These are phyloP conservation scores for Magnaporthiopsis poae DNA, from an alignment of 2,329 filamentous ascomycete genomes.

Conservation along the genomic window DNA sequence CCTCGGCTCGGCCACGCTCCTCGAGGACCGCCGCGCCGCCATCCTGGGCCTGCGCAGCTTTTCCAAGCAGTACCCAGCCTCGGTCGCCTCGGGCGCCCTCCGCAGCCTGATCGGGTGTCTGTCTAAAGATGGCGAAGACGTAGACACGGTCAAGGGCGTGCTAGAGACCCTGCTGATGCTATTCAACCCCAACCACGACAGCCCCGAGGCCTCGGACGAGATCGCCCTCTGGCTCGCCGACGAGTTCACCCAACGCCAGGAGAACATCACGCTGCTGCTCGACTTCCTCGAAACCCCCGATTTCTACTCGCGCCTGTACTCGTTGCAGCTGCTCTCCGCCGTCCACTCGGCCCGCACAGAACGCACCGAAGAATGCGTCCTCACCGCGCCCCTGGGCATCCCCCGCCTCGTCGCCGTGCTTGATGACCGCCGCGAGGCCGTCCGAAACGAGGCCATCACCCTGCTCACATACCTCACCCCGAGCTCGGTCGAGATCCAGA, in stretches of 20 bases:
- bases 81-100: conserved; percentile 86
- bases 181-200: conserved; percentile 62
- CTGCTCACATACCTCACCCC: conserved; percentile 82
- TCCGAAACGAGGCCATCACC: conserved; percentile 79
- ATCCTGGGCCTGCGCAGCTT: conserved; percentile 91
- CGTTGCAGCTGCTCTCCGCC: conserved; percentile 76
- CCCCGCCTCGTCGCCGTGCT: conserved; percentile 74
- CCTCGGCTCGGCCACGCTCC: conserved; percentile 75
- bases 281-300: conserved; percentile 79
- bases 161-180: conserved; percentile 92
- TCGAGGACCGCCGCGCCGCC: conserved; percentile 88
- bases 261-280: conserved; percentile 85
- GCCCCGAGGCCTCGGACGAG: conserved; percentile 88
- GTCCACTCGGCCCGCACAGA: conserved; percentile 80
- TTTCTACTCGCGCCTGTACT: conserved; percentile 85
- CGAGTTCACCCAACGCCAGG: conserved; percentile 94
- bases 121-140: conserved; percentile 80
- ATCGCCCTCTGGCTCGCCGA: conserved; percentile 93
- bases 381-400: conserved; percentile 79
- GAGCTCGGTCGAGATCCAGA: conserved; percentile 78
- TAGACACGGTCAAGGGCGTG: conserved; percentile 90
- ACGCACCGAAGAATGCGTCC: conserved; percentile 86
- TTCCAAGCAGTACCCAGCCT: conserved; percentile 90
- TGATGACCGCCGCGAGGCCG: conserved; percentile 74
- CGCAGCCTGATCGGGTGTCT: conserved; percentile 78